Conservation (phyloP, 2,329 filamentous ascomycete genomes). For the Colletotrichum sp. region DNA sequence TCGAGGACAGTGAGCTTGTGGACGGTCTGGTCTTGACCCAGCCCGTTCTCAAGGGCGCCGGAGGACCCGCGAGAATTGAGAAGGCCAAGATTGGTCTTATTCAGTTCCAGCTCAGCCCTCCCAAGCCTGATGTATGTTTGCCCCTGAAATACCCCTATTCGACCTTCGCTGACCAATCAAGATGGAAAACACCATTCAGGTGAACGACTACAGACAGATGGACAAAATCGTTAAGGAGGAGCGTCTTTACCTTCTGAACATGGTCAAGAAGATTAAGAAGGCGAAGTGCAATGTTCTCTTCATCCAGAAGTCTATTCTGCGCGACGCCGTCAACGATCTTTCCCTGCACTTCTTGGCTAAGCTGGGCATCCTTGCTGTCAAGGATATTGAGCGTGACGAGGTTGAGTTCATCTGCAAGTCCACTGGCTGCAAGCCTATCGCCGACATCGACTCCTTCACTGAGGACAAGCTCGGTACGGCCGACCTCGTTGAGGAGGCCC, state of each 20-base stretch:
- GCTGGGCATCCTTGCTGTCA: slow-evolving; percentile 92
- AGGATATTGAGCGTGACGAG: slow-evolving; percentile 98
- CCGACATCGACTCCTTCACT: slow-evolving; percentile 97
- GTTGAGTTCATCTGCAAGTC: slow-evolving; percentile 99
- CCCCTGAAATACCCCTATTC: neutral
- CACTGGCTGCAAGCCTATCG: slow-evolving; percentile 97
- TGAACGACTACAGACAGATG: slow-evolving; percentile 99
- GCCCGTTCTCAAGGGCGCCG: slow-evolving; percentile 89
- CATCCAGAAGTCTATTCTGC: slow-evolving; percentile 97
- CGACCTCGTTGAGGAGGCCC: slow-evolving; percentile 91
- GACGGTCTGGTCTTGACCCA: slow-evolving; percentile 94
- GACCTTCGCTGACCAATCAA: slow-evolving; percentile 37
- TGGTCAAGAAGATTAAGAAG: slow-evolving; percentile 99
- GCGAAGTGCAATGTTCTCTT: slow-evolving; percentile 98
- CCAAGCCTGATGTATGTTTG: slow-evolving; percentile 85
- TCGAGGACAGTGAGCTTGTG: slow-evolving; percentile 97
- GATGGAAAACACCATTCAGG: slow-evolving; percentile 99
- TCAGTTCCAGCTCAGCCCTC: slow-evolving; percentile 97
- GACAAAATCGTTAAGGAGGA: slow-evolving; percentile 99
- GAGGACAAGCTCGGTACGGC: slow-evolving; percentile 97
- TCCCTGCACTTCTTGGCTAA: slow-evolving; percentile 97
- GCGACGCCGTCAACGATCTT: slow-evolving; percentile 96
- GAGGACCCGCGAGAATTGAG: slow-evolving; percentile 90
- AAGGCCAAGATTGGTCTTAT: slow-evolving; percentile 97
- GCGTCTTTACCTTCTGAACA: slow-evolving; percentile 95